A percentile compares a stretch with the other conserved stretches of the same genome.
Evolutionary conservation across 345 rosid genomes (phyloP).

Genomic region (Lepidium aucheri): DNA sequence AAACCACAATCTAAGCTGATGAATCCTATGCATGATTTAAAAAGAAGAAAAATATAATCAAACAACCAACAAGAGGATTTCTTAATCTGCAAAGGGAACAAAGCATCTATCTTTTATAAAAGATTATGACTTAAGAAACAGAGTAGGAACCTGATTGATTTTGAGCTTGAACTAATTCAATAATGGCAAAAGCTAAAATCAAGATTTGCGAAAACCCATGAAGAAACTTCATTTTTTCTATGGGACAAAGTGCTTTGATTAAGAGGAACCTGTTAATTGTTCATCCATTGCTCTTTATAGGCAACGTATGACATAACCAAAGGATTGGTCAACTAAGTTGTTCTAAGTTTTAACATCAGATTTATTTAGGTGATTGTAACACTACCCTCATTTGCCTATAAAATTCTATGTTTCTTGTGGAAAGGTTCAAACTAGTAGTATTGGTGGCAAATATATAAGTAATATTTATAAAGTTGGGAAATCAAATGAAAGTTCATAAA

Average conservation of each 20-base stretch:
- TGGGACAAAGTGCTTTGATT: not conserved
- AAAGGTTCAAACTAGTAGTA: not conserved
- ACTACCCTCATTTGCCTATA: not conserved
- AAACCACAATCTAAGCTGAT: constrained; percentile 10
- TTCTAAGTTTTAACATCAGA: constrained; percentile 5
- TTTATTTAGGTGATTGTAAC: constrained; percentile 13
- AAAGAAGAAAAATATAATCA: too few relatives aligned
- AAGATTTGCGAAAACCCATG: not conserved
- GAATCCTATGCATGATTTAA: not conserved
- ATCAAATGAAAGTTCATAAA: not conserved
- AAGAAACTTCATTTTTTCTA: not conserved
- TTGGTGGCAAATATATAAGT: not conserved
- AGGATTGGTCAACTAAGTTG: constrained; percentile 12
- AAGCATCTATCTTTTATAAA: not conserved
- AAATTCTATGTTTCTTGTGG: not conserved
- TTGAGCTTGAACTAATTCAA: constrained; percentile 17
- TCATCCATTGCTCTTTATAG: not conserved
- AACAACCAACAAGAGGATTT: not conserved
- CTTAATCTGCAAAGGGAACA: not conserved
- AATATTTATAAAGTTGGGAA: not conserved
- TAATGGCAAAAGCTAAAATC: constrained; percentile 2
- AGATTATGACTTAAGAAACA: not conserved
- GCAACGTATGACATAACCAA: not conserved
- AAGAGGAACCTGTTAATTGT: not conserved
- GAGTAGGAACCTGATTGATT: constrained; percentile 20